Evolutionary conservation across 257 asterid species (phyloP), one percentile per base, ranked within the genome.

Genomic region (Solanum sparsipilum): DNA sequence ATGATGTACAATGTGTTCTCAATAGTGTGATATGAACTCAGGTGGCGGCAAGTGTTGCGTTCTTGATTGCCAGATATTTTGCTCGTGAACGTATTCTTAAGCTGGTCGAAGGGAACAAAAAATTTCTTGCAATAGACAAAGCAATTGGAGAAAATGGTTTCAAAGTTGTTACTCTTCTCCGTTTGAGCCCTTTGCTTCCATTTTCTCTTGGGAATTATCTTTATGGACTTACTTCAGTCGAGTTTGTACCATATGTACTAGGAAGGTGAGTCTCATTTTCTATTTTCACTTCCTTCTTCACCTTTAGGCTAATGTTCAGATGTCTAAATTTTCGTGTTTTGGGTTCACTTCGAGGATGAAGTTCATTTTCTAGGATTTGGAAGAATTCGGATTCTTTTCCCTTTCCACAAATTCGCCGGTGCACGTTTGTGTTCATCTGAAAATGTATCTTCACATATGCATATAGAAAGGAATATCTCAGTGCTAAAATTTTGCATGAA

Each of bases 121-220:
- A 96, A 85, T 96, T 97, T 90, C 98, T 95, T 63, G 99, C 99
- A 11, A 97, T 97, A 41, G 99, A 97, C 92, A 97, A 94, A 91
- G 99, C 99, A 68, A 95, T 97, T 87, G 99, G 99, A 84, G 99
- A 94, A 90, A 97, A 97, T 87, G 95, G 99, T 89, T 97, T 97
- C 92, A 91, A 91, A 93, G 96, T 97, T 88, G 99, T 96, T 56
- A 97, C 98, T 84, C 99, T 97, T 88, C 99, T 97, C 88, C 99
- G 99, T 35, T 90, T 97, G 94, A 97, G 99, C 93, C 99, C 99
- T 9, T 91, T 97, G 95, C 96, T 97, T 83, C 99, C 99, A 1
- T 96, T 97, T 93, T 96, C 99, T 86, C 95, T 97, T 34, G 99
- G 98, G 86, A 97, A 97, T 89, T 97, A 97, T 91, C 94, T 97